These are phyloP conservation scores for Capsella rubella DNA, from an alignment of 441 rosid genomes.

Conservation along the genomic window DNA sequence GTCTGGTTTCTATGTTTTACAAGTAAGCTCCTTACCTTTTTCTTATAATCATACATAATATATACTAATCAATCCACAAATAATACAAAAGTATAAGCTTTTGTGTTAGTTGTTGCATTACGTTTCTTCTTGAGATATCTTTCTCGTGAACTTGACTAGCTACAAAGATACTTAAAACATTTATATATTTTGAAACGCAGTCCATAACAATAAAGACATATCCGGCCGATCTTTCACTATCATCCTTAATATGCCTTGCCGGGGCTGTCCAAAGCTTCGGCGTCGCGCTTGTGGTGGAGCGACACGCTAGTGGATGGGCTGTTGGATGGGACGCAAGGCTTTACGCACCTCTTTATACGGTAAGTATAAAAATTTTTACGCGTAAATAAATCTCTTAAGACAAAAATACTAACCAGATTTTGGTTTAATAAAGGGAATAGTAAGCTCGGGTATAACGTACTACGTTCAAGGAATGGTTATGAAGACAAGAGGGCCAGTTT, in stretches of 20 bases:
- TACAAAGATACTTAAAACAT: not conserved
- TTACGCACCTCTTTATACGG: conserved; percentile 67
- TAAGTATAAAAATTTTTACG: conserved; percentile 27
- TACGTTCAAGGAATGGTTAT: conserved; percentile 76
- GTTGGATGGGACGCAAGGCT: conserved; percentile 80
- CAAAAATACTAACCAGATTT: not conserved
- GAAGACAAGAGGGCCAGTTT: conserved; percentile 74
- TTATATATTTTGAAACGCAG: conserved; percentile 43
- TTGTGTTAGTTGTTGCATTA: too few species aligned
- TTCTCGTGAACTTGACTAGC: not conserved
- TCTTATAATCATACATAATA: not conserved
- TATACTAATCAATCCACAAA: not conserved
- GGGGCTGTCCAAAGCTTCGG: conserved; percentile 65
- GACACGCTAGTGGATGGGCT: conserved; percentile 58
- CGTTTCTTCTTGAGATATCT: not conserved
- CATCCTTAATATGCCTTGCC: conserved; percentile 64
- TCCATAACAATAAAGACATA: conserved; percentile 64
- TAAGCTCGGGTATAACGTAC: conserved; percentile 68
- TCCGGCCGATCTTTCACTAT: conserved; percentile 63
- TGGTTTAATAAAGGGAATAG: conserved; percentile 52
- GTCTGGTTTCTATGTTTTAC: conserved; percentile 73
- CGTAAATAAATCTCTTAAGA: not conserved
- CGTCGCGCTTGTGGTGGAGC: conserved; percentile 56
- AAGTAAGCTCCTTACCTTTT: conserved; percentile 45
- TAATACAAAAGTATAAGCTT: too few species aligned